A percentile compares a stretch with the other conserved stretches of the same genome.
Evolutionary conservation across 345 rosid genomes (phyloP).

Genomic region (Excoecaria agallocha): DNA sequence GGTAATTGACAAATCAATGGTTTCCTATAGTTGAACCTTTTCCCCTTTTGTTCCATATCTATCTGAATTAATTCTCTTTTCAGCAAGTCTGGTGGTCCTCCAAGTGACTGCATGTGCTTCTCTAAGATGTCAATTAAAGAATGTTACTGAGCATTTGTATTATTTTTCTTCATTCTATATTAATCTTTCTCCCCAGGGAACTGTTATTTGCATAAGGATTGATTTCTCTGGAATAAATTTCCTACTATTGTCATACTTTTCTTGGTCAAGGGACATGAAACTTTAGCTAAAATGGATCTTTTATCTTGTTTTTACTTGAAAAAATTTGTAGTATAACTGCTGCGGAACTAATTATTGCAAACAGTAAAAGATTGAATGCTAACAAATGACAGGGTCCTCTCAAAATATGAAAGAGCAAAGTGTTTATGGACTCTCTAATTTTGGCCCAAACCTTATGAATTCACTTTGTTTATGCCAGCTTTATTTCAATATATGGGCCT

Average conservation of each 20-base stretch:
- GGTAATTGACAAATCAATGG: not conserved
- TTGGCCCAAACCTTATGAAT: not conserved
- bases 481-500: not conserved
- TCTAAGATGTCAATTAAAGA: not conserved
- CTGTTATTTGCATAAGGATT: not conserved
- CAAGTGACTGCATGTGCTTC: not conserved
- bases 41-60: not conserved
- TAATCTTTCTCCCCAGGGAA: too few species aligned
- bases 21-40: not conserved
- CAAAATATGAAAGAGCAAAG: not conserved
- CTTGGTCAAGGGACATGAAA: not conserved
- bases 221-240: not conserved
- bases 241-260: not conserved
- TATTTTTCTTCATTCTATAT: too few species aligned
- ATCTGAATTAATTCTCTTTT: not conserved
- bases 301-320: not conserved
- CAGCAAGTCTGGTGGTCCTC: too few species aligned
- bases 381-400: too few species aligned
- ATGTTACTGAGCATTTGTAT: too few species aligned
- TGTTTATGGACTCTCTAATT: not conserved
- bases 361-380: not conserved
- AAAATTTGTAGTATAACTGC: not conserved
- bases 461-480: not conserved
- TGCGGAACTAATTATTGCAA: not conserved
- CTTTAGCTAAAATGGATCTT: not conserved